Evolutionary conservation across 2,329 filamentous ascomycete genomes (phyloP), one percentile per base, ranked within the genome.

Genomic region (Ampelomyces quisqualis): DNA sequence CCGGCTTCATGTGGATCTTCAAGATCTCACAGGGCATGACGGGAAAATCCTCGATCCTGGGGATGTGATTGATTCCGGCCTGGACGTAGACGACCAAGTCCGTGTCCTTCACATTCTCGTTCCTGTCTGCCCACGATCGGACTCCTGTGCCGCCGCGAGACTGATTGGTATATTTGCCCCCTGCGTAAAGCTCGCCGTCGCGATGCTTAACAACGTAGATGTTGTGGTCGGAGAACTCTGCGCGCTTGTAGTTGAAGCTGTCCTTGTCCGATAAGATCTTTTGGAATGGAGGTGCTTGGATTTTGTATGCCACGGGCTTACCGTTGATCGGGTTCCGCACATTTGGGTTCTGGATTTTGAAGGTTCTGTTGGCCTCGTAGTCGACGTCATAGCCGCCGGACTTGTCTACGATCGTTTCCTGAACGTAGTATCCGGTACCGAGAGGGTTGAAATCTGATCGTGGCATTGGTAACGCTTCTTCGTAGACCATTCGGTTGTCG

Each of bases 111-210:
- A 80, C 75, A 32, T 68, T 69, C 41, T 80, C 77, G 41, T 76
- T 72, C n/a, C 76, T 68, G 11, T 73, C 68, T 0, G 74, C 77
- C 70, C 74, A 77, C 28, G 64, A 60, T 41, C 70, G 63, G 26
- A 77, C 76, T 44, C 76, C 68, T 15, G 67, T 70, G 40, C 75
- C 64, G 40, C 77, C 72, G 51, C 76, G 65, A 23, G 78, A 83
- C 58, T 84, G 80, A 51, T 79, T 80, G 0, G 79, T 79, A 60
- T 81, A 81, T 38, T 75, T 71, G 3, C 81, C 81, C 2, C 79
- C 80, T 0, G 80, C 76, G 61, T 74, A 82, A 2, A 82, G 68
- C 62, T 83, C 78, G 40, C 77, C 74, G 53, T 82, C 79, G 24
- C 70, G 69, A 63, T 83, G 74, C 46, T 74, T 73, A 22, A 77